These are phyloP conservation scores for Phoma sp. DNA, from an alignment of 2,329 filamentous ascomycete species.

Conservation along the genomic window DNA sequence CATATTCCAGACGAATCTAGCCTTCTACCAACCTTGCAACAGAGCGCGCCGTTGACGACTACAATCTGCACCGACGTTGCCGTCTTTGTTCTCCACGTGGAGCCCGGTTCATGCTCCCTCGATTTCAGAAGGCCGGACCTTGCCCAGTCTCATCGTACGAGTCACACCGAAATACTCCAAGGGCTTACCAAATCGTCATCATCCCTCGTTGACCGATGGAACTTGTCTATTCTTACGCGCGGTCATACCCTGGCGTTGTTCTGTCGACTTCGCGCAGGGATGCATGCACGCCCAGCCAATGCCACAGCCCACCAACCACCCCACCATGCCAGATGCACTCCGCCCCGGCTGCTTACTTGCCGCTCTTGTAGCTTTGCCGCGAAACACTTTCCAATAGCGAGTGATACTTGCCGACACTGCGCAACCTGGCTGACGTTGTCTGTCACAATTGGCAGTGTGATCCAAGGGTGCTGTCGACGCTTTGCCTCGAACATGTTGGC, in stretches of 20 bases:
- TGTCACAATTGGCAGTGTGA: slow-evolving; percentile 10
- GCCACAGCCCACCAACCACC: slow-evolving; percentile 21
- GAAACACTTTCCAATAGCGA: slow-evolving; percentile 10
- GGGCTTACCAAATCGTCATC: slow-evolving; percentile 22
- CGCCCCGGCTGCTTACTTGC: slow-evolving; percentile 33
- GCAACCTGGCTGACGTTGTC: slow-evolving; percentile 20
- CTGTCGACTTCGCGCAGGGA: slow-evolving; percentile 18
- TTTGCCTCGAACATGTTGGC: slow-evolving; percentile 18
- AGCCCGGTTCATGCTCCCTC: slow-evolving; percentile 20
- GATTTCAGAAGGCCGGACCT: slow-evolving; percentile 16
- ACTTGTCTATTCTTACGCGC: slow-evolving; percentile 25
- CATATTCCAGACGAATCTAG: neutral
- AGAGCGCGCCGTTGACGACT: neutral
- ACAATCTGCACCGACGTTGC: slow-evolving; percentile 2
- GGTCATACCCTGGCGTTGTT: slow-evolving; percentile 10
- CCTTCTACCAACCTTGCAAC: neutral
- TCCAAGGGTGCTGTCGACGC: slow-evolving; percentile 11
- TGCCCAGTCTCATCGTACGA: slow-evolving; percentile 13
- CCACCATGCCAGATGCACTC: slow-evolving; percentile 27
- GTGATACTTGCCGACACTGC: slow-evolving; percentile 9
- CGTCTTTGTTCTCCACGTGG: slow-evolving; percentile 18
- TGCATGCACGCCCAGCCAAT: slow-evolving; percentile 22
- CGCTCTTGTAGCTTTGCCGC: slow-evolving; percentile 8
- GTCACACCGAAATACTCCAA: slow-evolving; percentile 12
- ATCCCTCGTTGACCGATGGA: slow-evolving; percentile 20